These are phyloP conservation scores for Kluyveromyces dobzhanskii DNA, from an alignment of 805 yeast genomes.

Conservation along the genomic window DNA sequence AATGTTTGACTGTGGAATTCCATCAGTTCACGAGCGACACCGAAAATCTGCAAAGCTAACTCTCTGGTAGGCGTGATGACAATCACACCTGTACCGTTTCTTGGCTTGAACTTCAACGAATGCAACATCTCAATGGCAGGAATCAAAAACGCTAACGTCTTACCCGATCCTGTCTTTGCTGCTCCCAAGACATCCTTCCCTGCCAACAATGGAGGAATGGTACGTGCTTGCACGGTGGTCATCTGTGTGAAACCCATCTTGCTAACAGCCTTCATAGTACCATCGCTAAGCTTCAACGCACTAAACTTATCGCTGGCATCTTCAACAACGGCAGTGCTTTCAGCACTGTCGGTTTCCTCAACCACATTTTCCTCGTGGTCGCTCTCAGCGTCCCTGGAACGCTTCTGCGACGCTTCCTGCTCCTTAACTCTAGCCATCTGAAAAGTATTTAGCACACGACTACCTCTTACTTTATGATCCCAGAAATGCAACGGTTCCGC, in stretches of 20 bases:
- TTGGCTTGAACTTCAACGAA: slow-evolving; percentile 87
- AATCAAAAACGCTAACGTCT: slow-evolving; percentile 87
- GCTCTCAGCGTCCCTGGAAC: slow-evolving; percentile 13
- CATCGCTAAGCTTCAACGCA: slow-evolving; percentile 64
- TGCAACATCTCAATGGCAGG: slow-evolving; percentile 94
- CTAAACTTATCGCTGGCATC: slow-evolving; percentile 26
- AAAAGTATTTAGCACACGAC: neutral
- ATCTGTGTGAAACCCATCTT: slow-evolving; percentile 86
- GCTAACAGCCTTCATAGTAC: slow-evolving; percentile 70
- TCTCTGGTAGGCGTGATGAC: slow-evolving; percentile 97
- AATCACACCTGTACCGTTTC: slow-evolving; percentile 97
- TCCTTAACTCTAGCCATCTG: neutral
- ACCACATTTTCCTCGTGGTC: neutral
- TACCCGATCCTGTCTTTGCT: slow-evolving; percentile 99
- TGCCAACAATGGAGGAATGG: slow-evolving; percentile 93
- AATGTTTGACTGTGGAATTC: slow-evolving; percentile 85
- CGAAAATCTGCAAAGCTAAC: slow-evolving; percentile 93
- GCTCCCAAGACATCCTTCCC: slow-evolving; percentile 98
- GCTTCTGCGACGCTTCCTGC: neutral
- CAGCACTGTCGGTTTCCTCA: slow-evolving; percentile 7
- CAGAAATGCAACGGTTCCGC: neutral
- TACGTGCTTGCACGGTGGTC: slow-evolving; percentile 93
- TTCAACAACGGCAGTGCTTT: slow-evolving; percentile 8
- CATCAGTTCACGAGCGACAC: slow-evolving; percentile 94
- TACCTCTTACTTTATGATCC: neutral